Percentiles rank a stretch among this genome's conserved stretches.
These are phyloP conservation scores for Silybum marianum DNA, from an alignment of 129 eudicot genomes.

Conservation along the genomic window DNA sequence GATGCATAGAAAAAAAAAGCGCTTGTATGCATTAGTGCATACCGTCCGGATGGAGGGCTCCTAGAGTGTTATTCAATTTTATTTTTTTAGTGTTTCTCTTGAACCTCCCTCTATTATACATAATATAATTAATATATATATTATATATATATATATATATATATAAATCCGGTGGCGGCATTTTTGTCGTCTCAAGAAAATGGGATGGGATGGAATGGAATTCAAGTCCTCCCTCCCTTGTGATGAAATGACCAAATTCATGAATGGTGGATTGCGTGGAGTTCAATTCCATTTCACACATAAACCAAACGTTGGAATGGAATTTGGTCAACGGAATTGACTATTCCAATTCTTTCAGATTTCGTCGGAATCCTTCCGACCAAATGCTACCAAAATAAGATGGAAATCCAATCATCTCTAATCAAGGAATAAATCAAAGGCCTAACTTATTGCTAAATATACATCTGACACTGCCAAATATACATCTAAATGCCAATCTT, in stretches of 20 bases:
- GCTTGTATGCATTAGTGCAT: no score
- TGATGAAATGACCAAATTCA: neutral
- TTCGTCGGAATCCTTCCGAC: neutral
- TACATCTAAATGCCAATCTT: neutral
- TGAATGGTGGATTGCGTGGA: neutral
- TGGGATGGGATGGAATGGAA: neutral
- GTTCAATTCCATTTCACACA: neutral
- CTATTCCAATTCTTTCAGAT: neutral
- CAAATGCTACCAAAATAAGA: neutral
- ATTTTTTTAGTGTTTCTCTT: no score
- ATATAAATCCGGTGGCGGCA: neutral
- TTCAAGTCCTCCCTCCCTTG: neutral
- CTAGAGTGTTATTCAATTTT: no score
- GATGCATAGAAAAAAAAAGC: no score
- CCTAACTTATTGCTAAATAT: neutral
- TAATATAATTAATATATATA: no score
- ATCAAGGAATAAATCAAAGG: neutral
- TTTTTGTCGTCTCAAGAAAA: neutral
- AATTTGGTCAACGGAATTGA: neutral
- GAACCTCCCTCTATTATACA: no score
- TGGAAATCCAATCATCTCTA: neutral
- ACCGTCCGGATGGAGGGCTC: no score
- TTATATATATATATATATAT: no score
- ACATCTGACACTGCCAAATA: neutral
- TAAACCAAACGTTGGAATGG: neutral